These are phyloP conservation scores for Yamadazyma songkhlaensis DNA, from an alignment of 1,139 yeast genomes.

Conservation along the genomic window DNA sequence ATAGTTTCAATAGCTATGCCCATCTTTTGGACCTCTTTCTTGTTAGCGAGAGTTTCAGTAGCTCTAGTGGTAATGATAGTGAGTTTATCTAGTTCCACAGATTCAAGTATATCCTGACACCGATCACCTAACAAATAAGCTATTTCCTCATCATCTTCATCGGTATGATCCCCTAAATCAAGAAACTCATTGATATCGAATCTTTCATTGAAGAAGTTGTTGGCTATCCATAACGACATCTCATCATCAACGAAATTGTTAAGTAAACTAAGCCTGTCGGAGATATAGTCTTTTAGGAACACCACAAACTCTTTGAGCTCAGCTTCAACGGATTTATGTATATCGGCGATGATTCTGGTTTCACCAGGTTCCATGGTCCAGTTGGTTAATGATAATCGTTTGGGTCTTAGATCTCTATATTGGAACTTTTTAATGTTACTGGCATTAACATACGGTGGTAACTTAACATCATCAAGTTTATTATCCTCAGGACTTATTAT, in stretches of 20 bases:
- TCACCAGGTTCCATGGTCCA: too few species aligned
- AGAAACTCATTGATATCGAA: constrained; percentile 8
- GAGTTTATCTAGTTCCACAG: constrained; percentile 10
- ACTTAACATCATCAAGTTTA: constrained; percentile 32
- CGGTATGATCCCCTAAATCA: constrained; percentile 6
- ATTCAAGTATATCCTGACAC: constrained; percentile 22
- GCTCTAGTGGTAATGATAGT: constrained; percentile 9
- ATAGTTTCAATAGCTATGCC: constrained; percentile 32
- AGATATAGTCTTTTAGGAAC: too few species aligned
- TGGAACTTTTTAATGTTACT: constrained; percentile 11
- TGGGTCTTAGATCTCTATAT: too few species aligned
- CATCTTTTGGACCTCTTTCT: constrained; percentile 21
- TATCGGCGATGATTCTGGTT: too few species aligned
- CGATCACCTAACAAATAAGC: constrained; percentile 13
- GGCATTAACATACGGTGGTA: constrained; percentile 41
- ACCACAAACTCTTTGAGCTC: too few species aligned
- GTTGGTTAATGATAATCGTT: too few species aligned
- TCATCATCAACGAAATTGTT: background rate
- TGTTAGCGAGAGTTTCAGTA: constrained; percentile 17
- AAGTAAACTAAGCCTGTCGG: too few species aligned
- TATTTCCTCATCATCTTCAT: constrained; percentile 16
- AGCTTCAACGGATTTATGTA: too few species aligned
- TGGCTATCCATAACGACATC: constrained; percentile 20
- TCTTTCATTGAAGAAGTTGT: constrained; percentile 18
- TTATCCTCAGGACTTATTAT: constrained; percentile 14